phyloP scores from a whole-genome alignment of 139 green algal species.

The Volvox reticuliferus region DNA sequence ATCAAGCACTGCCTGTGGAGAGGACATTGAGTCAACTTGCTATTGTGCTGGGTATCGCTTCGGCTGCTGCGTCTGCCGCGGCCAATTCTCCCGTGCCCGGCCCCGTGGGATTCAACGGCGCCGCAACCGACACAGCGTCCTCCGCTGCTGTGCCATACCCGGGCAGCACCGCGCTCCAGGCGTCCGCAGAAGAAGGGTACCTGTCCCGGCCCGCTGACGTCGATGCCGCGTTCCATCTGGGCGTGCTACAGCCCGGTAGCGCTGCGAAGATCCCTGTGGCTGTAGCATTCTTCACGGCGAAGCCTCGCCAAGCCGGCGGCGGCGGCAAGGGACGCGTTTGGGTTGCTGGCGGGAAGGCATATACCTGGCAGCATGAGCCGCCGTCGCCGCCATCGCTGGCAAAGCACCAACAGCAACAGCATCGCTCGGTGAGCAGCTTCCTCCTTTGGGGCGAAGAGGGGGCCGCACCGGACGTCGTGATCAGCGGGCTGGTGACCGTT shows the following conservation, averaged over 20 bases:
- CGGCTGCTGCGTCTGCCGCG: not conserved
- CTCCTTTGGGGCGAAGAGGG: conserved; percentile 32
- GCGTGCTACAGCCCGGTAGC: conserved; percentile 51
- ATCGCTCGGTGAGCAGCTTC: conserved; percentile 29
- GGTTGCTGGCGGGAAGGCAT: not conserved
- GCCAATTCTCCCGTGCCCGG: not conserved
- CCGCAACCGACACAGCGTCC: conserved; percentile 2
- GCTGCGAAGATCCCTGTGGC: conserved; percentile 66
- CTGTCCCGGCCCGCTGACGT: conserved; percentile 41
- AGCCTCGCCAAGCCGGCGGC: not conserved
- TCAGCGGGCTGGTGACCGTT: conserved; percentile 52
- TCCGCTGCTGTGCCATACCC: not conserved
- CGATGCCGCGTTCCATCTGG: conserved; percentile 69
- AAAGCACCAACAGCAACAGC: conserved; percentile 22
- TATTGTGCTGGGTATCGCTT: not conserved
- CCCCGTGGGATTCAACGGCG: conserved; percentile 12
- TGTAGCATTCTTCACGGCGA: conserved; percentile 49
- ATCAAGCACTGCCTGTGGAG: not conserved
- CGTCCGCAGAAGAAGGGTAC: conserved; percentile 43
- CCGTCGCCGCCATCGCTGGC: not conserved
- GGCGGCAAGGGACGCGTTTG: not conserved
- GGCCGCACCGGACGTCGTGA: not conserved
- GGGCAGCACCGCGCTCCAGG: not conserved
- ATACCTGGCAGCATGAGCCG: not conserved
- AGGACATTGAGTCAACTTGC: not conserved